A percentile compares a stretch with the other conserved stretches of the same genome.
Conservation (phyloP, 768 basidiomycete species). For the Boletellus ananiceps region DNA sequence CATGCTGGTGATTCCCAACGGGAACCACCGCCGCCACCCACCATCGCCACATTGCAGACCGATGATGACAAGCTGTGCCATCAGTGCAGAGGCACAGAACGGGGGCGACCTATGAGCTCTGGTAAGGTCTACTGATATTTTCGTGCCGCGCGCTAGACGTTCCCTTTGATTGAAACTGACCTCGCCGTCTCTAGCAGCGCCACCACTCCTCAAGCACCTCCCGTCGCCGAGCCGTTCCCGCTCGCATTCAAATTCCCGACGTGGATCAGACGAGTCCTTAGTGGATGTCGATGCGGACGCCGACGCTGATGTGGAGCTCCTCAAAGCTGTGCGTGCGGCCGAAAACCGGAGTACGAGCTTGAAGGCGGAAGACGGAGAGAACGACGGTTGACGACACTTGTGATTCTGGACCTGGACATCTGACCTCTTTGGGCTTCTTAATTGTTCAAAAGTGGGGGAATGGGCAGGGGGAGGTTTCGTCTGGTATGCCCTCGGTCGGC, state of each 20-base stretch:
- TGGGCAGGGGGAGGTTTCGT: too few relatives aligned
- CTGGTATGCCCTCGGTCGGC: too few relatives aligned
- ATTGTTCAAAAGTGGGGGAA: too few relatives aligned
- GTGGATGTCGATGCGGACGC: constrained; percentile 30
- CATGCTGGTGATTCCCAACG: constrained; percentile 17
- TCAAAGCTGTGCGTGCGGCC: constrained; percentile 50
- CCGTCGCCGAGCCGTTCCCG: constrained; percentile 23
- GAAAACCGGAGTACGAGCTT: constrained; percentile 42
- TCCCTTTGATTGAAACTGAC: constrained; percentile 15
- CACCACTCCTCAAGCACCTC: constrained; percentile 20
- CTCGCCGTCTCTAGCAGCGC: constrained; percentile 11
- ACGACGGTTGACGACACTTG: too few relatives aligned
- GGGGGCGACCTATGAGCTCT: too few relatives aligned
- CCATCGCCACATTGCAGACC: constrained; percentile 31
- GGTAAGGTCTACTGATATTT: too few relatives aligned
- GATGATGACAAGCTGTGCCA: too few relatives aligned
- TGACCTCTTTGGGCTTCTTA: too few relatives aligned
- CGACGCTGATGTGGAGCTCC: constrained; percentile 41
- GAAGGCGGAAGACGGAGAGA: too few relatives aligned
- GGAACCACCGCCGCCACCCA: constrained; percentile 29
- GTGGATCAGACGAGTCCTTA: constrained; percentile 25
- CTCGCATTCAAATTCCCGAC: constrained; percentile 23
- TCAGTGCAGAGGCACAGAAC: too few relatives aligned
- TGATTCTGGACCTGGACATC: too few relatives aligned
- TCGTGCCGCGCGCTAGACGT: too few relatives aligned